Evolutionary conservation across 192 early-diverging fungal genomes (phyloP), one percentile per base, ranked within the genome.

Genomic region (Chytriomyces hyalinus): DNA sequence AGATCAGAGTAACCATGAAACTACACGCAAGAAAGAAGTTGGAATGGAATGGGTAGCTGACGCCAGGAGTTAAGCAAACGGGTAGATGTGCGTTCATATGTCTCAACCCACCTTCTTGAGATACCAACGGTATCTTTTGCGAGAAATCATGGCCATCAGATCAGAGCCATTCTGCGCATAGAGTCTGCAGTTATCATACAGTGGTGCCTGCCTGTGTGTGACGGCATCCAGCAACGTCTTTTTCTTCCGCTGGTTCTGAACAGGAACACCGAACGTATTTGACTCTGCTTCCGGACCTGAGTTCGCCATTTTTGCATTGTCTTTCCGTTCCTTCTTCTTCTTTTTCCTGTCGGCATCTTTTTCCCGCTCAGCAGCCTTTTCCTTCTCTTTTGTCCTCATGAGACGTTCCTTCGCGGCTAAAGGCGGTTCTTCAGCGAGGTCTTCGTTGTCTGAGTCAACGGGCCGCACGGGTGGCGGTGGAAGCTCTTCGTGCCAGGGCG

Each of bases 201-300:
- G 46, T 7, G 28, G 28, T 15, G 36, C 13, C 66, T 67, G 36
- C 15, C 66, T 20, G 44, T 44, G 47, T 1, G 66, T 47, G 28
- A 67, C 66, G 10, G 66, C 66, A 67, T 67, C 66, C 43, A 67
- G 66, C 66, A 67, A 11, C 13, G 66, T 67, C 66, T 67, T 67
- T 15, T 26, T 67, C 13, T 15, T 67, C 22, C 44, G 36, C 22
- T 11, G 24, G 24, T 20, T 26, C 57, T n/a, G 15, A n/a, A 59
- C 57, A n/a, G 13, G 57, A n/a, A n/a, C 57, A 20, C 13, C 57
- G 11, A 36, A 36, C 22, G 62, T 36, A 36, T 36, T 36, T 36
- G 36, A 36, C 36, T 36, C 36, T 36, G 4, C 36, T 36, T 36
- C 36, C 36, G 36, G 36, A 4, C 36, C 36, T 36, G 36, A 36